Conservation (phyloP, 2,329 filamentous ascomycete genomes). For the Ophiostoma himal-ulmi region DNA sequence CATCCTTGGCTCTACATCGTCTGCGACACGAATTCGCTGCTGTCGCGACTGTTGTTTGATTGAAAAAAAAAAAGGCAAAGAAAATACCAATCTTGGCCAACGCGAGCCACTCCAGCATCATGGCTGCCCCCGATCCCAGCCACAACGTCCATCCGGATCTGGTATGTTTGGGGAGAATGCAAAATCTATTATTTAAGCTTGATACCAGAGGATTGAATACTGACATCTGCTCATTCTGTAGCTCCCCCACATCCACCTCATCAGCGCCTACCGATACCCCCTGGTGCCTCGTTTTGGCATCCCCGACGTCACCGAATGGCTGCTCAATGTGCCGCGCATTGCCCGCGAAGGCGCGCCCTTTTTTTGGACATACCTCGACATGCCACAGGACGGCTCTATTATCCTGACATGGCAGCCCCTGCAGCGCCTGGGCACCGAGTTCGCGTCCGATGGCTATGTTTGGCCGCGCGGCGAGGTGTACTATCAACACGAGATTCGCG, state of each 20-base stretch:
- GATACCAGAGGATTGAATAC: background rate
- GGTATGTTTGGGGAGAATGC: conserved; percentile 26
- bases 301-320: conserved; percentile 74
- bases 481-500: conserved; percentile 66
- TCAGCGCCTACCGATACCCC: conserved; percentile 79
- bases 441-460: conserved; percentile 85
- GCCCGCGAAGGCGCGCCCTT: conserved; percentile 80
- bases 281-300: conserved; percentile 63
- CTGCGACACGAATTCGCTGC: conserved; percentile 3
- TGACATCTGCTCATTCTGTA: conserved; percentile 34
- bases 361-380: conserved; percentile 87
- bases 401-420: conserved; percentile 85
- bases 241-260: conserved; percentile 84
- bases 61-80: background rate
- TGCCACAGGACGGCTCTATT: conserved; percentile 73
- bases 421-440: conserved; percentile 62
- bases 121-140: conserved; percentile 32
- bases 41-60: background rate
- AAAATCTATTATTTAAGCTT: background rate
- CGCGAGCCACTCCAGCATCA: conserved; percentile 18
- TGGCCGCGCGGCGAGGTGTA: conserved; percentile 79
- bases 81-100: background rate
- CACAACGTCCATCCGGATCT: conserved; percentile 34
- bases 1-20: background rate
- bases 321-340: conserved; percentile 77